Evolutionary conservation across 2,329 filamentous ascomycete species (phyloP).

Genomic region (Colletotrichum echinochloae): DNA sequence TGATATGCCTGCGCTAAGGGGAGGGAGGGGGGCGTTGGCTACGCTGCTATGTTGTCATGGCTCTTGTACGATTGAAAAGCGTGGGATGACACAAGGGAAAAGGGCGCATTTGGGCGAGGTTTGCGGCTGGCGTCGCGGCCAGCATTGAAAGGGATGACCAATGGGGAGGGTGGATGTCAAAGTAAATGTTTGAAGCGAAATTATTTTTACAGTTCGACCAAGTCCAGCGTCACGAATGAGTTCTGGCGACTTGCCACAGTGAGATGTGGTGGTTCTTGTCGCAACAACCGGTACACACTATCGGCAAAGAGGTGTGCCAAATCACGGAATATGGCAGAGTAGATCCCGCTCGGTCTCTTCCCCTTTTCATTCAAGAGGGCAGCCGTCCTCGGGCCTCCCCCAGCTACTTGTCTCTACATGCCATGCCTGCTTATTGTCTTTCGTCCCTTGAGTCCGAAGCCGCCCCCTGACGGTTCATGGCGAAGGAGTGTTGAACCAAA

Average conservation of each 20-base stretch:
- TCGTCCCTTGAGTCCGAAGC: not conserved
- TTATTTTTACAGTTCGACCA: not conserved
- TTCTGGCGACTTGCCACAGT: not conserved
- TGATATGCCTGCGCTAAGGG: not conserved
- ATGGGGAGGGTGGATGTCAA: not conserved
- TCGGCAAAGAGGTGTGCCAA: not conserved
- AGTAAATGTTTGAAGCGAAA: not conserved
- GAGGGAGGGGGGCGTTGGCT: too few relatives aligned
- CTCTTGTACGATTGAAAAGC: not conserved
- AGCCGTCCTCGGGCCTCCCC: not conserved
- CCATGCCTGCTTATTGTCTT: not conserved
- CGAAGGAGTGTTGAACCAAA: not conserved
- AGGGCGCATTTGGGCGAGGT: too few relatives aligned
- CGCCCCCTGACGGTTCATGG: not conserved
- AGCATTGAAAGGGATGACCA: not conserved
- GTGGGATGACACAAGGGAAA: not conserved
- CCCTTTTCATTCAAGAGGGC: not conserved
- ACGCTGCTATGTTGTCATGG: not conserved
- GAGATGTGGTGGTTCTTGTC: not conserved
- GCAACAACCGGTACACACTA: not conserved
- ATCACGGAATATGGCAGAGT: not conserved
- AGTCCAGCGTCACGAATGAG: not conserved
- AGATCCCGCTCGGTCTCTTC: not conserved
- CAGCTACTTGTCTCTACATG: not conserved
- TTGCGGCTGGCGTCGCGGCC: not conserved